Conservation (phyloP, 2,329 filamentous ascomycete genomes). For the Fusarium musae region DNA sequence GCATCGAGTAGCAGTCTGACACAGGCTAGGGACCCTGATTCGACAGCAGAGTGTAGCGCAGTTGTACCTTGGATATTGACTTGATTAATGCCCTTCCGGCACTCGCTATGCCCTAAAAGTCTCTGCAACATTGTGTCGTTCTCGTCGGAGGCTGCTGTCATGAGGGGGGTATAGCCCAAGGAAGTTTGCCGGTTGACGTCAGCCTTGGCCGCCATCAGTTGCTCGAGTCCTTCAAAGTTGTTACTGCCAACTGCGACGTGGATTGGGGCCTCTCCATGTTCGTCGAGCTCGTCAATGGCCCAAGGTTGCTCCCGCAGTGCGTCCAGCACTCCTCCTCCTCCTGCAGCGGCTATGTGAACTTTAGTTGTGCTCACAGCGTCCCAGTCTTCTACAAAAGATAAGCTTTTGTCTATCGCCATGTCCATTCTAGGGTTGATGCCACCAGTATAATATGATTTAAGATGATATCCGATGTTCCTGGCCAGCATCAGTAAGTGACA, state of each 20-base stretch:
- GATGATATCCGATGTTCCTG: rapidly evolving
- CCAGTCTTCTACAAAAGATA: background rate
- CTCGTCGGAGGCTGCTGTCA: rapidly evolving
- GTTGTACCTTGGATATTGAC: rapidly evolving
- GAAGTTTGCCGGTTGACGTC: background rate
- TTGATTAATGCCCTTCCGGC: background rate
- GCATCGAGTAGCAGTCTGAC: slow-evolving; percentile 16
- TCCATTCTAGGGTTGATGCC: background rate
- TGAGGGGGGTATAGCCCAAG: rapidly evolving
- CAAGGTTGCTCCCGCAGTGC: slow-evolving; percentile 6
- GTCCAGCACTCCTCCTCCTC: background rate
- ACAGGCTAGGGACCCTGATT: rapidly evolving
- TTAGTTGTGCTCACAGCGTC: rapidly evolving
- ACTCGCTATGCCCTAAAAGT: background rate
- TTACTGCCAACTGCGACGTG: rapidly evolving
- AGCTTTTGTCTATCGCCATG: background rate
- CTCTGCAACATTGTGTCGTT: rapidly evolving
- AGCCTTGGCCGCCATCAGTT: slow-evolving; percentile 1
- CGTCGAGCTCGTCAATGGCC: background rate
- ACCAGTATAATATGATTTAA: rapidly evolving
- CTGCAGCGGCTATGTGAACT: background rate
- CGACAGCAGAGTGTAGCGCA: background rate
- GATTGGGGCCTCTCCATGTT: rapidly evolving
- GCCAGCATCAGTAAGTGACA: background rate
- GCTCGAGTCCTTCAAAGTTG: background rate